These are phyloP conservation scores for Tulasnella sp. DNA, from an alignment of 768 basidiomycete species.

Conservation along the genomic window DNA sequence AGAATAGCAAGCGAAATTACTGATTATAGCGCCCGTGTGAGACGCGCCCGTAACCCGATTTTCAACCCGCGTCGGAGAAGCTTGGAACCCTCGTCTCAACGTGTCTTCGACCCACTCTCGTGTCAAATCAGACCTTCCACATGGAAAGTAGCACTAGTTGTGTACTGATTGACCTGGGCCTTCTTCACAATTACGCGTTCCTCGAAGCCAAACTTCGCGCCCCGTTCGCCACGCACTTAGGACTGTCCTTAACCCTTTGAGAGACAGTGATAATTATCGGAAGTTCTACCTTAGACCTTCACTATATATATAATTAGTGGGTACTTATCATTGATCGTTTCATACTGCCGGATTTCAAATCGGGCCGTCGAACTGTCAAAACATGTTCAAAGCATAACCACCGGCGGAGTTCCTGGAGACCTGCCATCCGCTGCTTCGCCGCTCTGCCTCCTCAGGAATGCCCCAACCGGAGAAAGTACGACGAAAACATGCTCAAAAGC, in stretches of 20 bases:
- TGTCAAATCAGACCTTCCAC: no score
- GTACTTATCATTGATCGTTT: background rate
- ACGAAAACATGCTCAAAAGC: conserved; percentile 9
- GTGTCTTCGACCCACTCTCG: no score
- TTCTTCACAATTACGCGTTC: no score
- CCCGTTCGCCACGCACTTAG: no score
- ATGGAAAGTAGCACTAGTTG: no score
- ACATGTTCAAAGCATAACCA: background rate
- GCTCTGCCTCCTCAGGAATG: background rate
- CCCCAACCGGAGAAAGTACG: background rate
- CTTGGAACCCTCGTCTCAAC: no score
- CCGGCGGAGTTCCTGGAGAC: background rate
- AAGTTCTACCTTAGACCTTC: background rate
- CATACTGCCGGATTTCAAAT: background rate
- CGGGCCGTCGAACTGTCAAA: background rate
- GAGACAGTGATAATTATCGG: no score
- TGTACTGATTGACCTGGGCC: no score
- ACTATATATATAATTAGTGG: background rate
- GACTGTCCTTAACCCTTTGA: no score
- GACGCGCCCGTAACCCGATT: background rate
- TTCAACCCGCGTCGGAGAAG: background rate
- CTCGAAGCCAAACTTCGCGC: no score
- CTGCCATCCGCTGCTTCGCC: background rate
- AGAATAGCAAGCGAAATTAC: background rate
- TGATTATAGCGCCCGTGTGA: background rate